phyloP scores from a whole-genome alignment of 2,329 filamentous ascomycete species.

The Cadophora sp. region DNA sequence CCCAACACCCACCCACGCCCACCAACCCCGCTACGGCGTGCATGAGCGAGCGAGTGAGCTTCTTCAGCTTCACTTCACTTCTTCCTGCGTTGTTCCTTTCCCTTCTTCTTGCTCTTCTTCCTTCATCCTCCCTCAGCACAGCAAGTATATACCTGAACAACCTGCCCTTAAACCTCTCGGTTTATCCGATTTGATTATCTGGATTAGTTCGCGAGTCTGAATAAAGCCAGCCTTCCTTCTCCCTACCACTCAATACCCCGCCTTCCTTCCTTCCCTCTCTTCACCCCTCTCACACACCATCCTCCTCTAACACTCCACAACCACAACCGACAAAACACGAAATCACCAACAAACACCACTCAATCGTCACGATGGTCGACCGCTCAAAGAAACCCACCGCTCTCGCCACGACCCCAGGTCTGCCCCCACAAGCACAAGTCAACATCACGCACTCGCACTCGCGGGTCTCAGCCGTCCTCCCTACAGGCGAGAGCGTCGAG shows the following conservation, averaged over 20 bases:
- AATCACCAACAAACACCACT: background rate
- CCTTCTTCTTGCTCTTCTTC: background rate
- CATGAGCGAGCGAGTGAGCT: background rate
- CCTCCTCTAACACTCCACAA: background rate
- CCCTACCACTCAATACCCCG: background rate
- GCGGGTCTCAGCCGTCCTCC: slow-evolving; percentile 79
- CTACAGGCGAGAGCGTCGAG: slow-evolving; percentile 85
- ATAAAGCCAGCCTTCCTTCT: slow-evolving; percentile 1
- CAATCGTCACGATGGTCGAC: slow-evolving; percentile 65
- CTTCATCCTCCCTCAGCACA: background rate
- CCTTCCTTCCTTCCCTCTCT: slow-evolving; percentile 6
- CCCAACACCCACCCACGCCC: background rate
- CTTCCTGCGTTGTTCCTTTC: slow-evolving; percentile 8
- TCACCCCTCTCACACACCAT: background rate
- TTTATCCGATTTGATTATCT: background rate
- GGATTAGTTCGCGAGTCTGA: background rate
- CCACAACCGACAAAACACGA: slow-evolving; percentile 1
- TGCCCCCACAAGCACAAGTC: slow-evolving; percentile 78
- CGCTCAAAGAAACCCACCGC: slow-evolving; percentile 83
- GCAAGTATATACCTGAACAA: background rate
- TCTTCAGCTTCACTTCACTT: background rate
- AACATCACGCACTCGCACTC: slow-evolving; percentile 74
- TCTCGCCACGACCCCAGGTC: slow-evolving; percentile 74
- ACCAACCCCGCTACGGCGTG: slow-evolving; percentile 8
- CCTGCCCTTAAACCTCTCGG: background rate